phyloP scores from a whole-genome alignment of 2,329 filamentous ascomycete species.

The Aspergillus ustus region DNA sequence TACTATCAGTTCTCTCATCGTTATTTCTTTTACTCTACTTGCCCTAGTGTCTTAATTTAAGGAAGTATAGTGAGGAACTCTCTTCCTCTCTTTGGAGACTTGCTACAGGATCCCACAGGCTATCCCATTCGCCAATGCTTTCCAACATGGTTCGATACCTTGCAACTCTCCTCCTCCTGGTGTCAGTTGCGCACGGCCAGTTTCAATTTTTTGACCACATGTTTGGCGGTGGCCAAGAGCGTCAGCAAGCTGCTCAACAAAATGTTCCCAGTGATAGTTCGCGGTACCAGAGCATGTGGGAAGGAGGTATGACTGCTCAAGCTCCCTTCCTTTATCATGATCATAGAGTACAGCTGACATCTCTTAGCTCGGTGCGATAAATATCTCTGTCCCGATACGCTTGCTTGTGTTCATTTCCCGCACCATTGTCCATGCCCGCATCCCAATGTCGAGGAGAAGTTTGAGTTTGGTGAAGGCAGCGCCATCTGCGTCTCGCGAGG shows the following conservation, averaged over 20 bases:
- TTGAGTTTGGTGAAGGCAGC: slow-evolving; percentile 60
- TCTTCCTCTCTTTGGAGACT: neutral
- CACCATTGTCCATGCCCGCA: slow-evolving; percentile 96
- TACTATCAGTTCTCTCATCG: neutral
- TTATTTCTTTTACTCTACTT: neutral
- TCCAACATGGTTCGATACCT: slow-evolving; percentile 33
- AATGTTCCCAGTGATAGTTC: slow-evolving; percentile 84
- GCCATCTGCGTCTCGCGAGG: slow-evolving; percentile 54
- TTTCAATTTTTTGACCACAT: slow-evolving; percentile 99
- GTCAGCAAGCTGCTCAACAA: slow-evolving; percentile 64
- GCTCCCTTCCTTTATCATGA: slow-evolving; percentile 22
- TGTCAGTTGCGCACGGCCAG: slow-evolving; percentile 69
- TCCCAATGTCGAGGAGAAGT: slow-evolving; percentile 75
- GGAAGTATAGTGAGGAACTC: neutral
- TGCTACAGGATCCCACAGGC: neutral
- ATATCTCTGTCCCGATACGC: slow-evolving; percentile 91
- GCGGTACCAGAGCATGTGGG: slow-evolving; percentile 76
- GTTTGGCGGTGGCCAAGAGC: slow-evolving; percentile 70
- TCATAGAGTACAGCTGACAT: slow-evolving; percentile 8
- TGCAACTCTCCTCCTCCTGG: slow-evolving; percentile 61
- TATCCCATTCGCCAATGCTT: slow-evolving; percentile 28
- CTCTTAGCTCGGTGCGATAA: slow-evolving; percentile 78
- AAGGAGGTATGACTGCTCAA: slow-evolving; percentile 57
- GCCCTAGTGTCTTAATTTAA: neutral
- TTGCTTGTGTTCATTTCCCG: slow-evolving; percentile 93